Base-by-base conservation (phyloP, 2,329 filamentous ascomycete genomes). In the Blastomyces emzantsi region DNA sequence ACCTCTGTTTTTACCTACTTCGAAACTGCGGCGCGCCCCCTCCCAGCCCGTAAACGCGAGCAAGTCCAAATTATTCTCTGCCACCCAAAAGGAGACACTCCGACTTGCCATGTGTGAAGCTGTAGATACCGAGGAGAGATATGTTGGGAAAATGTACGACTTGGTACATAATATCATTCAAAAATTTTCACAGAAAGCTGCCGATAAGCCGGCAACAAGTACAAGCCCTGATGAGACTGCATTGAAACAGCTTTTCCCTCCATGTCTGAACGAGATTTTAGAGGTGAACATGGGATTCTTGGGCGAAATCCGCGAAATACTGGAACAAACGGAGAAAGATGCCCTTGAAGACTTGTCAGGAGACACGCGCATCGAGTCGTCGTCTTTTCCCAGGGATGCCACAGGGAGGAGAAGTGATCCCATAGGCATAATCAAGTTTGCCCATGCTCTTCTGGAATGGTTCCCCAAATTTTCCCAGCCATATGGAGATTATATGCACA, bases 91-190 rank as follows among this genome's bases (percentile, higher is more conserved):
- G 72, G 83, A 92, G 68, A 89, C 89, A 61, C 79, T 97, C 68
- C 86, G 92, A 51, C 88, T 92, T 75, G 93, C 96, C 74, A 87
- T 99, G 82, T 87, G 85, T 64, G 94, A 99, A 74, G 79, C 97
- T 65, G 85, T 97, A 43, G 90, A 96, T 70, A 99, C 94, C 0
- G 94, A 99, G 74, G 91, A 94, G 73, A 88, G 90, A 74, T 99
- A 97, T 75, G 91, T 99, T 52, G 83, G 84, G 70, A 97, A 97
- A 75, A 78, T 99, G 63, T 85, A 90, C 66, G 90, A 94, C 68
- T 78, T 99, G 65, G 89, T 96, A 52, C 86, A 89, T 66, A 85
- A 88, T 64, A 86, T 97, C 39, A 91, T 91, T 33, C 85, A 86
- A 62, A 90, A 95, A 66, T 92, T 95, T 70, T 86, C 90, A 41